Evolutionary conservation across 306 rosid species (phyloP).

Genomic region (Styphnolobium japonicum): DNA sequence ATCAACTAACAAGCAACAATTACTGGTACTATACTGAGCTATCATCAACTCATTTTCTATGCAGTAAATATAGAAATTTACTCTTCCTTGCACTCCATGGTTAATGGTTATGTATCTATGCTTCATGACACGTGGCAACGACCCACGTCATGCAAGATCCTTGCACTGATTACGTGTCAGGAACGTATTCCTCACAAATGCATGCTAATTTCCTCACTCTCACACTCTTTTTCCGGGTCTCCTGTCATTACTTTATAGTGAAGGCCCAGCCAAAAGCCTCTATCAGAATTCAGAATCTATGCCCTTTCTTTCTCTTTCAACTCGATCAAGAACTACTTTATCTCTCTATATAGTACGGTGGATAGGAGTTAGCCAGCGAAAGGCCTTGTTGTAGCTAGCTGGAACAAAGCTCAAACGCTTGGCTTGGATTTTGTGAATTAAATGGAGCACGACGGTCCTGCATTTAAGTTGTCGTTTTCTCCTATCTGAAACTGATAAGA

Average conservation of each 20-base stretch:
- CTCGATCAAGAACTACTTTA: no score
- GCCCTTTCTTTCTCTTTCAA: background rate
- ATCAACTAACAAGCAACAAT: background rate
- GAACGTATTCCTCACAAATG: constrained; percentile 28
- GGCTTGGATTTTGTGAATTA: constrained; percentile 14
- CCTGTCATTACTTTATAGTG: no score
- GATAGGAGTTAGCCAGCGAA: background rate
- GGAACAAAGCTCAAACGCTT: constrained; percentile 21
- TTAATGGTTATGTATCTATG: background rate
- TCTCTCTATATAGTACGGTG: background rate
- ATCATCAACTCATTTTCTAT: background rate
- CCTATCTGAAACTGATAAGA: constrained; percentile 19
- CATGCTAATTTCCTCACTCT: constrained; percentile 36
- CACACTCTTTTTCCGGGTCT: background rate
- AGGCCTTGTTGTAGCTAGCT: constrained; percentile 9
- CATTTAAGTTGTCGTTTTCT: constrained; percentile 33
- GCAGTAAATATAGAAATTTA: constrained; percentile 2
- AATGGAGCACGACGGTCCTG: background rate
- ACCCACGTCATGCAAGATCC: constrained; percentile 42
- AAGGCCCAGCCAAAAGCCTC: no score
- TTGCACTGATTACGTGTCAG: constrained; percentile 44
- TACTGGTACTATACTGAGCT: background rate
- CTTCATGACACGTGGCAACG: constrained; percentile 44
- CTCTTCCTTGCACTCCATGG: constrained; percentile 11
- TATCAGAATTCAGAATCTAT: constrained; percentile 11